phyloP scores from a whole-genome alignment of 2,329 filamentous ascomycete species.

The Venturia pyrina region DNA sequence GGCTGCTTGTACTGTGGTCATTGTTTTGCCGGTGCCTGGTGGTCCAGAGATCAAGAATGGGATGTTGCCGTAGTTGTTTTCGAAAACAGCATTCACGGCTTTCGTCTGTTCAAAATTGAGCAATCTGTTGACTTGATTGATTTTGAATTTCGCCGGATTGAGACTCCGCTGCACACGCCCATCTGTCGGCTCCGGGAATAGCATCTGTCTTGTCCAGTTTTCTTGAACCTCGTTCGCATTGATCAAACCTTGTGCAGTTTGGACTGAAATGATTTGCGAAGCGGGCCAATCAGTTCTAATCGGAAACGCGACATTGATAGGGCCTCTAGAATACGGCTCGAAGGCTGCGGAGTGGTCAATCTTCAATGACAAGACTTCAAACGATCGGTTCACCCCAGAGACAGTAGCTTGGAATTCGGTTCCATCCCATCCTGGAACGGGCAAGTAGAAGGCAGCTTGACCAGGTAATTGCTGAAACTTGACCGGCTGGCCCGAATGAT shows the following conservation, averaged over 20 bases:
- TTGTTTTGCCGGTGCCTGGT: conserved; percentile 44
- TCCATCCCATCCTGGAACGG: conserved; percentile 6
- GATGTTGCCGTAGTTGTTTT: conserved; percentile 32
- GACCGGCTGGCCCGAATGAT: conserved; percentile 14
- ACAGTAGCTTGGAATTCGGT: neutral
- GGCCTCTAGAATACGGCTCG: neutral
- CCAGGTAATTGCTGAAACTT: neutral
- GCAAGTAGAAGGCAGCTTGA: neutral
- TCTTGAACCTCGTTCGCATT: neutral
- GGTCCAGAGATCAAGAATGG: conserved; percentile 40
- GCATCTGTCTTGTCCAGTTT: conserved; percentile 29
- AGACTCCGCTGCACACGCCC: conserved; percentile 30
- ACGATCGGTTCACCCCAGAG: neutral
- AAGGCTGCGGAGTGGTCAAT: neutral
- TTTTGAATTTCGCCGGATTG: conserved; percentile 24
- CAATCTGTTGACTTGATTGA: conserved; percentile 28
- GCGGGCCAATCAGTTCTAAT: neutral
- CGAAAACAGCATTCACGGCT: conserved; percentile 33
- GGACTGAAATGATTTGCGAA: neutral
- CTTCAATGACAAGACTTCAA: conserved; percentile 1
- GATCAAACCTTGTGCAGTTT: neutral
- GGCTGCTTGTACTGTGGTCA: conserved; percentile 38
- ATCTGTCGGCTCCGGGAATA: conserved; percentile 32
- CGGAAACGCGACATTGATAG: neutral
- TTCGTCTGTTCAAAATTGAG: conserved; percentile 41